Evolutionary conservation across 805 yeast species (phyloP).

Genomic region (Cyberlindnera euphorbiiphila): DNA sequence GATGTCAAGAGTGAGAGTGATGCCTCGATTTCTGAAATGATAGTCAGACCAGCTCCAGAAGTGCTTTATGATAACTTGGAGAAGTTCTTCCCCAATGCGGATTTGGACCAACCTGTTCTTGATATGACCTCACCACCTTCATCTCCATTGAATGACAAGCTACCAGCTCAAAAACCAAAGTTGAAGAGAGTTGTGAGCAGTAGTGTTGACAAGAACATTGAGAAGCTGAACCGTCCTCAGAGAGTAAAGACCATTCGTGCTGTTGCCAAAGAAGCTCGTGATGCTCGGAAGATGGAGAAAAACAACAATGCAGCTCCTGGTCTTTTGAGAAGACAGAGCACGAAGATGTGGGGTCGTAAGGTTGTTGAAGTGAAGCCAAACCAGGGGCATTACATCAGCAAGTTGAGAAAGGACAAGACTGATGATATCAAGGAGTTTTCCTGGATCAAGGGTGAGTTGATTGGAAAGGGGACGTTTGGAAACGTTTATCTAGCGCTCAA

Average conservation of each 20-base stretch:
- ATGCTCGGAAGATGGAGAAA: constrained; percentile 44
- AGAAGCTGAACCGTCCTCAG: constrained; percentile 33
- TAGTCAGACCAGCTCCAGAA: constrained; percentile 92
- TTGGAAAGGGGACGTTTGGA: constrained; percentile 96
- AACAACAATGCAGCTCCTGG: constrained; percentile 23
- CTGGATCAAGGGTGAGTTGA: constrained; percentile 96
- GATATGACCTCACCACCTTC: constrained; percentile 63
- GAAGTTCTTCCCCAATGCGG: constrained; percentile 86
- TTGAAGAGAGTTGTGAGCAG: constrained; percentile 23
- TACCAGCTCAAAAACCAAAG: constrained; percentile 5
- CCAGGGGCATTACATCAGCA: constrained; percentile 57
- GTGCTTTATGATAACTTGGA: constrained; percentile 90
- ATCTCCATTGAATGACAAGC: constrained; percentile 36
- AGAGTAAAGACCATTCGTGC: constrained; percentile 90
- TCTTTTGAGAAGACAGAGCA: constrained; percentile 67
- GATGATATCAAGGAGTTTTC: constrained; percentile 84
- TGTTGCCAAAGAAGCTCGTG: constrained; percentile 88
- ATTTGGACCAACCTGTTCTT: constrained; percentile 86
- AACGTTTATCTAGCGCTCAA: constrained; percentile 88
- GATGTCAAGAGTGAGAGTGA: constrained; percentile 22
- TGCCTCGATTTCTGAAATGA: constrained; percentile 43
- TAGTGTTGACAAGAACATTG: constrained; percentile 18
- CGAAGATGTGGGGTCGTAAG: constrained; percentile 97
- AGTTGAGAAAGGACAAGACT: constrained; percentile 51
- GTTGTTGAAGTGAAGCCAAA: constrained; percentile 86